A percentile compares a stretch with the other conserved stretches of the same genome.
These are phyloP conservation scores for Heliocybe sulcata DNA, from an alignment of 1,284 basidiomycete genomes.

Conservation along the genomic window DNA sequence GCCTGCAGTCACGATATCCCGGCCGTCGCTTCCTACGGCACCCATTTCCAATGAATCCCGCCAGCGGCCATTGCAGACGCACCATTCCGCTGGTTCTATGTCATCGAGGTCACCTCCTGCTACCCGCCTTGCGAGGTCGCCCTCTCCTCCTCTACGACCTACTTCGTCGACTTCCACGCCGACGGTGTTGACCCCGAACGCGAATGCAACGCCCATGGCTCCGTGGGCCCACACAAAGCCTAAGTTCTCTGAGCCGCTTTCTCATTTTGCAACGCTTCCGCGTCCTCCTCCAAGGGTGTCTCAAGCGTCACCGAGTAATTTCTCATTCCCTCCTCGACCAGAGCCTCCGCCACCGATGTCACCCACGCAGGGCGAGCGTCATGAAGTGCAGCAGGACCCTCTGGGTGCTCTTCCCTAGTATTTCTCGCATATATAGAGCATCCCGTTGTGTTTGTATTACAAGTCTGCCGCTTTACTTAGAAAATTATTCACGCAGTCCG, in stretches of 20 bases:
- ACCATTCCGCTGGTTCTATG: constrained; percentile 12
- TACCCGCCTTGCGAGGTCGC: constrained; percentile 1
- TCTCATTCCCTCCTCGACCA: constrained; percentile 24
- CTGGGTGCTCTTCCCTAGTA: constrained; percentile 3
- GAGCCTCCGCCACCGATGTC: constrained; percentile 30
- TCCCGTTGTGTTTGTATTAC: background rate
- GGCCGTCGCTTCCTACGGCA: constrained; percentile 12
- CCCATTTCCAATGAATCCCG: background rate
- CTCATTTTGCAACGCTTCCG: constrained; percentile 16
- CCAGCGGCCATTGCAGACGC: background rate
- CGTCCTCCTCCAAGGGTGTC: constrained; percentile 10
- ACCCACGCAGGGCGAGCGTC: constrained; percentile 7
- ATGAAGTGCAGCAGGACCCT: constrained; percentile 2
- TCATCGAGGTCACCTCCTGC: constrained; percentile 1
- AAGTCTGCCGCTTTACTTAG: constrained; percentile 5
- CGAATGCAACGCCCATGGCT: constrained; percentile 22
- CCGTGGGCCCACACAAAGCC: constrained; percentile 52
- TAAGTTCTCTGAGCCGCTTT: constrained; percentile 31
- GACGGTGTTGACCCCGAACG: constrained; percentile 7
- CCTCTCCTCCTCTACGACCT: constrained; percentile 1
- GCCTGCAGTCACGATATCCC: constrained; percentile 18
- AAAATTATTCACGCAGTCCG: constrained; percentile 24
- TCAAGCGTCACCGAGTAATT: constrained; percentile 14
- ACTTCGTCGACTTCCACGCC: constrained; percentile 10
- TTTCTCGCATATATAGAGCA: background rate